A percentile compares a stretch with the other conserved stretches of the same genome.
Conservation (phyloP, 495 filamentous ascomycete species). For the Aspergillus mulundensis region DNA sequence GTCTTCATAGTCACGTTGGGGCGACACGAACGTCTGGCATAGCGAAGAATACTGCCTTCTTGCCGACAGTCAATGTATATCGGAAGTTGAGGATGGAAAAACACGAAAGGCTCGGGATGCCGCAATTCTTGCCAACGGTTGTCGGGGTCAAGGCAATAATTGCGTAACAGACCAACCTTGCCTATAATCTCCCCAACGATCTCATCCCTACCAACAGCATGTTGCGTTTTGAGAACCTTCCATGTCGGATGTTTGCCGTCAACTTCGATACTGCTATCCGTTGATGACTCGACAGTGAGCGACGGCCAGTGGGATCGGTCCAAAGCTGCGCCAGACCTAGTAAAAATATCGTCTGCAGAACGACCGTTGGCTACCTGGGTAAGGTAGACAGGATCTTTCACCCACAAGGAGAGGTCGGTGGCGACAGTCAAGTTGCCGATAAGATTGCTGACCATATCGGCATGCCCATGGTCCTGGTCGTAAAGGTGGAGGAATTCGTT, state of each 20-base stretch:
- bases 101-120: conserved; percentile 80
- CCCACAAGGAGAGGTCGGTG: conserved; percentile 65
- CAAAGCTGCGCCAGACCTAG: conserved; percentile 48
- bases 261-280: conserved; percentile 39
- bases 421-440: conserved; percentile 66
- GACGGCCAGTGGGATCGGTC: conserved; percentile 51
- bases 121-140: conserved; percentile 74
- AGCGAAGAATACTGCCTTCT: conserved; percentile 80
- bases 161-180: conserved; percentile 71
- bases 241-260: conserved; percentile 54
- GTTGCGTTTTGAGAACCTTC: conserved; percentile 66
- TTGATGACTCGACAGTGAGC: conserved; percentile 44
- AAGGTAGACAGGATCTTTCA: conserved; percentile 56
- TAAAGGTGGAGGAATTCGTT: conserved; percentile 67
- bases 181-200: conserved; percentile 86
- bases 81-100: conserved; percentile 76
- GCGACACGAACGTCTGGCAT: conserved; percentile 80
- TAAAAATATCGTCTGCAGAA: conserved; percentile 44
- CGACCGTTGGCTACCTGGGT: conserved; percentile 38
- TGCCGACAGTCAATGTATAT: conserved; percentile 87
- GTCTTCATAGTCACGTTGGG: conserved; percentile 82
- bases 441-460: conserved; percentile 51
- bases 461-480: conserved; percentile 52
- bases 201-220: conserved; percentile 56
- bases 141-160: conserved; percentile 65